Conservation (phyloP, 148 eudicot genomes). For the Gaultheria prostrata region DNA sequence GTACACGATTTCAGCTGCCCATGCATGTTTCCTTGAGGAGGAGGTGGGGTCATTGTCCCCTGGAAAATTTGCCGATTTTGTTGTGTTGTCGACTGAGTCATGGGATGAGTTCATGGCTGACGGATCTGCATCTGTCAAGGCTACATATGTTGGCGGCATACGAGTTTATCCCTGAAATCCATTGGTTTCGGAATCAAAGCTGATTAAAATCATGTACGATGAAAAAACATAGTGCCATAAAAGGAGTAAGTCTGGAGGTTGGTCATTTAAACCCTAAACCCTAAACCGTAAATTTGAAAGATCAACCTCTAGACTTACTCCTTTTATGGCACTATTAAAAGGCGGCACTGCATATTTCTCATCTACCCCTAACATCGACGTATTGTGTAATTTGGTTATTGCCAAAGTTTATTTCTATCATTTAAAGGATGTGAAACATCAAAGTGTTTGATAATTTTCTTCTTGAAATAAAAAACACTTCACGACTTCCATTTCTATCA, state of each 20-base stretch:
- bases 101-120: conserved; percentile 60
- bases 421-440: neutral
- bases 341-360: neutral
- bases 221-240: neutral
- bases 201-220: neutral
- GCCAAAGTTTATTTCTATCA: neutral
- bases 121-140: conserved; percentile 56
- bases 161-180: conserved; percentile 41
- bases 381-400: neutral
- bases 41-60: conserved; percentile 79
- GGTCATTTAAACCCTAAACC: neutral
- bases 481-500: neutral
- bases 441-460: neutral
- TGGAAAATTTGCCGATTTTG: conserved; percentile 92
- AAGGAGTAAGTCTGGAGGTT: neutral
- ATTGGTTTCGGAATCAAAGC: neutral
- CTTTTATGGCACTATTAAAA: neutral
- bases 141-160: conserved; percentile 81
- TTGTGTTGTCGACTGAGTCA: conserved; percentile 59
- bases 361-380: neutral
- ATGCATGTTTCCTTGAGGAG: conserved; percentile 72
- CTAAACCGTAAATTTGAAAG: no score
- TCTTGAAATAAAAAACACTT: neutral
- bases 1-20: conserved; percentile 90
- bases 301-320: no score